phyloP scores from a whole-genome alignment of 768 basidiomycete species.

The Astraeus odoratus region DNA sequence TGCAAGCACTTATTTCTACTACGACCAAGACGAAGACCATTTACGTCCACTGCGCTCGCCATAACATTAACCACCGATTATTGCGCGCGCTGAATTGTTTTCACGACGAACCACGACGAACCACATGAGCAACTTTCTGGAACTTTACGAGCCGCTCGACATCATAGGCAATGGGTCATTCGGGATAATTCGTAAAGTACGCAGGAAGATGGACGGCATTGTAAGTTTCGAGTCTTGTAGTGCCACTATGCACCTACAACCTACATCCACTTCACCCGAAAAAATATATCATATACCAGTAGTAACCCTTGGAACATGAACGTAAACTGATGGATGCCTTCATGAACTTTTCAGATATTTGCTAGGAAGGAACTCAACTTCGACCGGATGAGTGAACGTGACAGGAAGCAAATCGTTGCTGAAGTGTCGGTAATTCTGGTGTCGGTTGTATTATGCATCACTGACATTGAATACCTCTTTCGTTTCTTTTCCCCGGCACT shows the following conservation, averaged over 20 bases:
- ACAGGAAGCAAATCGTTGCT: slow-evolving; percentile 92
- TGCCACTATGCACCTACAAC: slow-evolving; percentile 6
- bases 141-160: slow-evolving; percentile 81
- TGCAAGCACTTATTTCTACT: no score
- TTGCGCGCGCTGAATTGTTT: neutral
- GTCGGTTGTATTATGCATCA: neutral
- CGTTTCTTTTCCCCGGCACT: neutral
- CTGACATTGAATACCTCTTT: neutral
- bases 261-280: neutral
- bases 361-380: slow-evolving; percentile 97
- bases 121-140: slow-evolving; percentile 43
- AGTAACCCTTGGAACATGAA: neutral
- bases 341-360: slow-evolving; percentile 46
- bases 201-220: slow-evolving; percentile 73
- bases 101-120: neutral
- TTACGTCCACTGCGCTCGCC: no score
- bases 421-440: slow-evolving; percentile 72
- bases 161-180: slow-evolving; percentile 97
- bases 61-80: no score
- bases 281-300: neutral
- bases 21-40: no score
- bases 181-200: slow-evolving; percentile 94
- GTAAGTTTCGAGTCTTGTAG: slow-evolving; percentile 39
- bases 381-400: slow-evolving; percentile 92
- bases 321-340: neutral